Conservation (phyloP, 306 rosid genomes). For the Begonia loranthoides region DNA sequence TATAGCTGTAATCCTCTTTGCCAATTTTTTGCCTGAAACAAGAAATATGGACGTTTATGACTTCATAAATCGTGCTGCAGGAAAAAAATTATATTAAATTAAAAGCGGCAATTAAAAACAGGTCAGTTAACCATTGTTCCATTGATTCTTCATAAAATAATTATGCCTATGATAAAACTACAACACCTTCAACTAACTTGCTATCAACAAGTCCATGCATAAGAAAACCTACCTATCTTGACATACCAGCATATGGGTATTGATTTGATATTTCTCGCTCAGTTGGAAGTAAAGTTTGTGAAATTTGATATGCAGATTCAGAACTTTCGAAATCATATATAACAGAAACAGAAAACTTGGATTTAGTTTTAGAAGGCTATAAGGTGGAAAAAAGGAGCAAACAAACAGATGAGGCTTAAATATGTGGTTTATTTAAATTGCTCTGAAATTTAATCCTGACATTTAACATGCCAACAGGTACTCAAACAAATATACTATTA, state of each 20-base stretch:
- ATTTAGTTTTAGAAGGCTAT: too few relatives aligned
- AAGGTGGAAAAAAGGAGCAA: neutral
- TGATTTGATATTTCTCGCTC: too few relatives aligned
- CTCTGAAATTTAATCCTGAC: neutral
- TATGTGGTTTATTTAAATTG: neutral
- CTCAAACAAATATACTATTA: neutral
- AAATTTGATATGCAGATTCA: too few relatives aligned
- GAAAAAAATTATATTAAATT: constrained; percentile 1
- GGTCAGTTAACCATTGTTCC: neutral
- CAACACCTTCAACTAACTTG: too few relatives aligned
- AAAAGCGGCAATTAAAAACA: neutral
- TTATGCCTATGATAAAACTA: too few relatives aligned
- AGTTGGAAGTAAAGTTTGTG: too few relatives aligned
- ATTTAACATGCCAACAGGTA: neutral
- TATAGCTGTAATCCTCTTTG: constrained; percentile 72
- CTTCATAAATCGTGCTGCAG: constrained; percentile 8
- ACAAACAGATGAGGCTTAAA: neutral
- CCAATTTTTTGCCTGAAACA: constrained; percentile 80
- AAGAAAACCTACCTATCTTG: too few relatives aligned
- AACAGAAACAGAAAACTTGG: too few relatives aligned
- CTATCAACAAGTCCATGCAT: too few relatives aligned
- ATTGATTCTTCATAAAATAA: neutral
- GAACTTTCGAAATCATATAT: too few relatives aligned
- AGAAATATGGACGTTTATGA: constrained; percentile 16
- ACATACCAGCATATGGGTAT: too few relatives aligned